Conservation (phyloP, 768 basidiomycete genomes). For the Naganishia vaughanmartiniae region DNA sequence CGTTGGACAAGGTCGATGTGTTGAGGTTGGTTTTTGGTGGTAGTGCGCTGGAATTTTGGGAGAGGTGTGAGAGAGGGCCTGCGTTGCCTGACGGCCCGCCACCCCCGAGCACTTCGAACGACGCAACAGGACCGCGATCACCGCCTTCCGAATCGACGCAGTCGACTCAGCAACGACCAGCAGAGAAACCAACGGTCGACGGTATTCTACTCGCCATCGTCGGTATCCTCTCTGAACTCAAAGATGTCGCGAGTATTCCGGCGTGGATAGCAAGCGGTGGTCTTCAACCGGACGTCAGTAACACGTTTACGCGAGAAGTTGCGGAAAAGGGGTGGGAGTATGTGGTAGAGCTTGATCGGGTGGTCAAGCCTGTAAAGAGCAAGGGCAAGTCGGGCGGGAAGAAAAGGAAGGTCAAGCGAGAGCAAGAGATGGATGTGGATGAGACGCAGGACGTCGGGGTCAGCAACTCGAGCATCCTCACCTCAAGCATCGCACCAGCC, state of each 20-base stretch:
- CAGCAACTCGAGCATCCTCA: background rate
- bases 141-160: background rate
- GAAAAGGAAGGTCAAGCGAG: background rate
- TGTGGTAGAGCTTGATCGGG: constrained; percentile 42
- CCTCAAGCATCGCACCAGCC: background rate
- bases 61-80: too few relatives aligned
- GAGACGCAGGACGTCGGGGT: background rate
- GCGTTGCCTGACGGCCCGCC: too few relatives aligned
- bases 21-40: constrained; percentile 7
- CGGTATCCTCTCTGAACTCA: constrained; percentile 45
- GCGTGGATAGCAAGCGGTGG: constrained; percentile 47
- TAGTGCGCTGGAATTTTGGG: constrained; percentile 1
- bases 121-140: background rate
- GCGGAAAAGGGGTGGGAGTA: constrained; percentile 41
- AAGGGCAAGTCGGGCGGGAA: background rate
- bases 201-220: constrained; percentile 45
- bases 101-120: background rate
- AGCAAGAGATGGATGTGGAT: background rate
- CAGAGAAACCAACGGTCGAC: constrained; percentile 32
- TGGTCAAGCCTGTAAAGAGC: background rate
- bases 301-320: constrained; percentile 21
- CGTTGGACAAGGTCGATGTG: background rate
- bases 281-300: constrained; percentile 31
- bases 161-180: background rate
- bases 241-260: constrained; percentile 41